Evolutionary conservation across 345 rosid species (phyloP), one percentile per base, ranked within the genome.

Genomic region (Melaleuca quinquenervia): DNA sequence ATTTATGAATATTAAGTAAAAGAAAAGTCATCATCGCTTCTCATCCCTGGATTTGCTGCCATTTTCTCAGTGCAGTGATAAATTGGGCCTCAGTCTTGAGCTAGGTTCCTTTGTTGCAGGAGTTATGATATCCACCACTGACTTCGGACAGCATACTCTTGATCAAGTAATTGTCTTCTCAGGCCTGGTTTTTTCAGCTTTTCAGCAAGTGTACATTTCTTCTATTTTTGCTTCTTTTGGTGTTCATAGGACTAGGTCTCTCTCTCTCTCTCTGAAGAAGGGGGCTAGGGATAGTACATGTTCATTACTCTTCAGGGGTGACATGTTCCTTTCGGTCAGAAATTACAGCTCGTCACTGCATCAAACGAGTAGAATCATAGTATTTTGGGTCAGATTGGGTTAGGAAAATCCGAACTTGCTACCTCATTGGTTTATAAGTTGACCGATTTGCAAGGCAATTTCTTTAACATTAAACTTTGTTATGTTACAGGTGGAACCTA

Each of bases 11-110:
- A n/a, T 58, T 58, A n/a, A n/a, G 36, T 58, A 58, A 58, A 58
- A 58, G 36, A 75, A 82, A 83, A 41, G 80, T 48, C 52, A 36
- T 70, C 80, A 70, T 36, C 14, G 80, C 76, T 60, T 84, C 62
- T 54, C 36, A 84, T 76, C 50, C 82, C 76, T 82, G 84, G 80
- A 87, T 82, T 89, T 90, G 86, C 86, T 90, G 88, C 60, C 62
- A 91, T 82, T 78, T 86, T 89, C 89, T 94, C 99, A 98, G 99
- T 94, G 99, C 97, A 98, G 99, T 87, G 99, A 98, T 93, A 96
- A 96, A 94, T 90, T 98, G 90, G 99, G 99, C 75, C 98, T 96
- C 85, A 98, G 99, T 92, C 99, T 98, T 83, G 99, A 98, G 93
- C 88, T 98, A 89, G 99, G 99, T 90, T 98, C 99, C 70, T 98